A percentile compares a stretch with the other conserved stretches of the same genome.
These are phyloP conservation scores for Geotrichum fermentans DNA, from an alignment of 1,139 yeast genomes.

Conservation along the genomic window DNA sequence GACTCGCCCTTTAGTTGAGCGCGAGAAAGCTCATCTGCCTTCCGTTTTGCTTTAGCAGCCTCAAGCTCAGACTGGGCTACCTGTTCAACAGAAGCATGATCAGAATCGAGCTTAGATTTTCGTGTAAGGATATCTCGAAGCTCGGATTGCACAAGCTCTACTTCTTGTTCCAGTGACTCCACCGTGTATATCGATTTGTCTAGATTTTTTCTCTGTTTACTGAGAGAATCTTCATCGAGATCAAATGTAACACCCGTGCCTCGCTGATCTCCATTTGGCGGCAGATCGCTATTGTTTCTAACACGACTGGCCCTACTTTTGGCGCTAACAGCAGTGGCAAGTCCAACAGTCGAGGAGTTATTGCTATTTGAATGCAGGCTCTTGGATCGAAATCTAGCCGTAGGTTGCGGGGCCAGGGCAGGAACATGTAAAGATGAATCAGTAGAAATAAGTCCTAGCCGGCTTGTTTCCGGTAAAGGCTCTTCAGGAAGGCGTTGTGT, in stretches of 20 bases:
- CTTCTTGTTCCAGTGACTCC: constrained; percentile 46
- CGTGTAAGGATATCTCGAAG: constrained; percentile 43
- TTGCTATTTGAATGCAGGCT: constrained; percentile 13
- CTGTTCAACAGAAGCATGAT: constrained; percentile 43
- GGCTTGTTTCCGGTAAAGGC: constrained; percentile 21
- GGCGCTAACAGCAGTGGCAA: constrained; percentile 3
- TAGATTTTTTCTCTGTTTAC: constrained; percentile 11
- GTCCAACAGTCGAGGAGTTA: neutral
- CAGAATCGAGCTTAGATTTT: constrained; percentile 40
- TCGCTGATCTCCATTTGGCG: neutral
- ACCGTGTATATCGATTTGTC: constrained; percentile 39
- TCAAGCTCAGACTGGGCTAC: constrained; percentile 42
- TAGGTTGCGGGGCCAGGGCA: constrained; percentile 1
- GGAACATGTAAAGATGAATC: constrained; percentile 13
- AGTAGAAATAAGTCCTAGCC: constrained; percentile 7
- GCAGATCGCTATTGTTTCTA: constrained; percentile 2
- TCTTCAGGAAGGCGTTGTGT: constrained; percentile 28
- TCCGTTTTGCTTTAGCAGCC: constrained; percentile 43
- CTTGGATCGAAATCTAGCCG: constrained; percentile 11
- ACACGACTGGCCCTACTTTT: constrained; percentile 3
- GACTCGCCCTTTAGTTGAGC: constrained; percentile 47
- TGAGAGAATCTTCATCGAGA: neutral
- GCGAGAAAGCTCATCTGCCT: constrained; percentile 48
- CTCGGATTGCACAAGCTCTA: constrained; percentile 49
- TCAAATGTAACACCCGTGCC: neutral